Percentiles rank a stretch among this genome's conserved stretches.
These are phyloP conservation scores for Solanum paucissectum DNA, from an alignment of 257 asterid species.

Conservation along the genomic window DNA sequence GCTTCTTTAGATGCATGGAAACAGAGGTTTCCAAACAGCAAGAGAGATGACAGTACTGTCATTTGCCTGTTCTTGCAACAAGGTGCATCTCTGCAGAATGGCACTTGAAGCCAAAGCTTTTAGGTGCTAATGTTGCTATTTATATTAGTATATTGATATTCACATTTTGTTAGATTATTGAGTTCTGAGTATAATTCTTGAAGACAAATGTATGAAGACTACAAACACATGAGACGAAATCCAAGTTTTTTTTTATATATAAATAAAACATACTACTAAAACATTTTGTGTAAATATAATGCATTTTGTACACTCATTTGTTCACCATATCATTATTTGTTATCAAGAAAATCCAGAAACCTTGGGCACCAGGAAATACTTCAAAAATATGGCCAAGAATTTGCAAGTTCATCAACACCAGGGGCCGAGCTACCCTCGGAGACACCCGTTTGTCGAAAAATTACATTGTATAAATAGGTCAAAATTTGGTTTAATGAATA, in stretches of 20 bases:
- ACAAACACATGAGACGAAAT: not conserved
- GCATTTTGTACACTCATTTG: not conserved
- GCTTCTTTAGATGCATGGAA: conserved; percentile 59
- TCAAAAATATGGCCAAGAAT: not conserved
- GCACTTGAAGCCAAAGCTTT: not conserved
- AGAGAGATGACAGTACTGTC: conserved; percentile 68
- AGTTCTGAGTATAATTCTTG: not conserved
- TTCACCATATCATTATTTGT: not conserved
- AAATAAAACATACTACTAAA: not conserved
- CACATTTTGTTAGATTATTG: not conserved
- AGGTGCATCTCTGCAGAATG: not conserved
- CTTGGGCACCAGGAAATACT: not conserved
- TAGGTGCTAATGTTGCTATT: not conserved
- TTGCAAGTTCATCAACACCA: not conserved
- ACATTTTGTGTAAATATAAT: not conserved
- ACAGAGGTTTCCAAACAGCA: conserved; percentile 42
- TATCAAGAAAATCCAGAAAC: not conserved
- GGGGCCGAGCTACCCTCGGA: too few relatives aligned
- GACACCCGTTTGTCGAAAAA: too few relatives aligned
- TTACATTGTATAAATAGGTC: too few relatives aligned
- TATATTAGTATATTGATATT: not conserved
- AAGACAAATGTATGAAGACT: not conserved
- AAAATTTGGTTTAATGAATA: too few relatives aligned
- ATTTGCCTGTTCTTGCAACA: conserved; percentile 46
- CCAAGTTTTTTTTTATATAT: not conserved